phyloP scores from a whole-genome alignment of 441 rosid species.

The Kokia cookei region DNA sequence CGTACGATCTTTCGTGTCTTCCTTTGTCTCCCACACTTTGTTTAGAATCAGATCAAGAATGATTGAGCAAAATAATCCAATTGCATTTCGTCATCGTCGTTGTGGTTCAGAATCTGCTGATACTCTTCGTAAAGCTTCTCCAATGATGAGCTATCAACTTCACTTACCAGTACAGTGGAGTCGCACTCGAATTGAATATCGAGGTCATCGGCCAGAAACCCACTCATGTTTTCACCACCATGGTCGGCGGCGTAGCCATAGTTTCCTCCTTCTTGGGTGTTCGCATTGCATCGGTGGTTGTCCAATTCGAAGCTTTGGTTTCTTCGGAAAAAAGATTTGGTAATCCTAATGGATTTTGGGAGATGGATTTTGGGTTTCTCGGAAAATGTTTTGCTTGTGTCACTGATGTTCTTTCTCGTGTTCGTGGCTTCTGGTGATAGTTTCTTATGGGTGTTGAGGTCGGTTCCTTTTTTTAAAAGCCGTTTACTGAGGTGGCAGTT shows the following conservation, averaged over 20 bases:
- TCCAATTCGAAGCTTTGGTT: slow-evolving; percentile 25
- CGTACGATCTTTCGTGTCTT: not conserved
- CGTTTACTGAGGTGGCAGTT: slow-evolving; percentile 46
- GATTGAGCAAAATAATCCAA: slow-evolving; percentile 31
- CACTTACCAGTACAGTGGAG: slow-evolving; percentile 5
- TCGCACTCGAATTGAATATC: slow-evolving; percentile 19
- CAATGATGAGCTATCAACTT: slow-evolving; percentile 4
- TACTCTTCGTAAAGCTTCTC: slow-evolving; percentile 48
- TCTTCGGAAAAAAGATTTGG: slow-evolving; percentile 17
- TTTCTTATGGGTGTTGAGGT: slow-evolving; percentile 29
- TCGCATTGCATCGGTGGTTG: not conserved
- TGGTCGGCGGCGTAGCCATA: too few species aligned
- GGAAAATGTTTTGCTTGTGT: not conserved
- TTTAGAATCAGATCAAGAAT: slow-evolving; percentile 9
- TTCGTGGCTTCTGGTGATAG: slow-evolving; percentile 4
- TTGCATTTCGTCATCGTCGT: slow-evolving; percentile 19
- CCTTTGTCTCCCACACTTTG: too few species aligned
- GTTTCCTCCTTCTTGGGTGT: too few species aligned
- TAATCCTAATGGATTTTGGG: slow-evolving; percentile 37
- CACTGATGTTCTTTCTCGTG: not conserved
- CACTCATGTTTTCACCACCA: not conserved
- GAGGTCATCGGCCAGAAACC: slow-evolving; percentile 12
- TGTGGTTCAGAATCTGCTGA: slow-evolving; percentile 28
- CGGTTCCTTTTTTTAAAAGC: slow-evolving; percentile 31
- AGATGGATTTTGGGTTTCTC: slow-evolving; percentile 35